These are phyloP conservation scores for Gentiana macrophylla DNA, from an alignment of 257 asterid genomes.

Conservation along the genomic window DNA sequence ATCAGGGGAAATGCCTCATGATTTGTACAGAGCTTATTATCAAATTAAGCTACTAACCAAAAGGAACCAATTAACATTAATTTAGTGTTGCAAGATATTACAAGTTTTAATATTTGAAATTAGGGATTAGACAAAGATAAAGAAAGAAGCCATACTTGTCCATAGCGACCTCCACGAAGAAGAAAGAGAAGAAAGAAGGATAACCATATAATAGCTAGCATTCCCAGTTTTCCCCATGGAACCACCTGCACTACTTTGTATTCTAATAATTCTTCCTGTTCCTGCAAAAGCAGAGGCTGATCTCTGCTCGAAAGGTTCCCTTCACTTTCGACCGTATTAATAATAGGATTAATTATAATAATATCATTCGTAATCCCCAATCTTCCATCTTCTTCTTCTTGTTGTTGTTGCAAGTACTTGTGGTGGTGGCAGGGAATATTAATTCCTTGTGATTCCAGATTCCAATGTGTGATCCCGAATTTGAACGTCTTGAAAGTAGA, in stretches of 20 bases:
- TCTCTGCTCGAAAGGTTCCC: background rate
- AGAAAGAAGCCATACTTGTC: slow-evolving; percentile 38
- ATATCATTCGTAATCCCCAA: slow-evolving; percentile 8
- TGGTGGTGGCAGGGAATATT: slow-evolving; percentile 6
- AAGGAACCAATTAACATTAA: too few relatives aligned
- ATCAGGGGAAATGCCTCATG: too few relatives aligned
- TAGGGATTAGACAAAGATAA: background rate
- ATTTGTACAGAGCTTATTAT: too few relatives aligned
- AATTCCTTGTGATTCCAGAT: slow-evolving; percentile 35
- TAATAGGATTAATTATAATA: too few relatives aligned
- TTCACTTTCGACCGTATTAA: slow-evolving; percentile 6
- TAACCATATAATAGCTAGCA: slow-evolving; percentile 54
- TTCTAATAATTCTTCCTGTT: slow-evolving; percentile 1
- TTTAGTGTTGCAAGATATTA: too few relatives aligned
- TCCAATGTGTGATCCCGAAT: slow-evolving; percentile 57
- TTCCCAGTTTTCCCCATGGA: slow-evolving; percentile 59
- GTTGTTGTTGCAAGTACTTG: too few relatives aligned
- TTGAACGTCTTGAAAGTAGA: slow-evolving; percentile 61
- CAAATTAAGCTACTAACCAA: too few relatives aligned
- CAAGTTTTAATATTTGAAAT: too few relatives aligned
- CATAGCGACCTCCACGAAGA: slow-evolving; percentile 76
- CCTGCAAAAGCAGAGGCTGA: slow-evolving; percentile 26
- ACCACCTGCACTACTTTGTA: slow-evolving; percentile 3
- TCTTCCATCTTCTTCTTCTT: slow-evolving; percentile 11
- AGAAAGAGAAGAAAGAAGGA: slow-evolving; percentile 50